Evolutionary conservation across 352 stramenopile genomes (phyloP), one percentile per base, ranked within the genome.

Genomic region (Pythium biforme): DNA sequence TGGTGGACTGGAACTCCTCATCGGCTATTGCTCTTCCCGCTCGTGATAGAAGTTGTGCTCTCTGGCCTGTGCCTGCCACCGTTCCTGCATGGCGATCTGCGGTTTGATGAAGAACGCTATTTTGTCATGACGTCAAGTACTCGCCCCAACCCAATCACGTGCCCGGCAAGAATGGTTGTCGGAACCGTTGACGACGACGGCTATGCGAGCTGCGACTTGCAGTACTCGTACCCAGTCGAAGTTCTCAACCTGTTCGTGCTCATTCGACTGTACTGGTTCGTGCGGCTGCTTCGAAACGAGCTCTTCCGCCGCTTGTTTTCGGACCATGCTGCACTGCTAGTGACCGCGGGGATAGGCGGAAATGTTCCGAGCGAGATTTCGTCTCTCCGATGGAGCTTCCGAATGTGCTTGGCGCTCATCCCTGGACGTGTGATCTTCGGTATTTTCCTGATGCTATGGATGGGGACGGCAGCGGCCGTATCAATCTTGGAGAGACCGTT

Each of bases 401-500:
- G 74, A 10, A 66, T 89, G 39, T 77, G 66, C 26, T 76, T 88
- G 43, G 66, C 72, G 15, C 68, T 87, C 17, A 58, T 64, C 11
- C 78, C 80, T 0, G 56, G 53, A 4, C 63, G 69, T 34, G 51
- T 89, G 15, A 61, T 89, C 53, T 39, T 79, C 5, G 50, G 68
- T 26, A 59, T 88, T 2, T 87, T 89, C 23, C 31, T 76, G 3
- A 54, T 75, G 2, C 68, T 89, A 10, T 86, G 76, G 76, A 62
- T 63, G 10, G 77, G 69, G 4, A 89, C 80, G 5, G 67, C 80
- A 2, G 69, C 75, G 17, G 62, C 76, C 0, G 70, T 89, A 14
- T 83, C 76, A 10, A 83, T 87, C 11, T 76, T 88, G 40, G 80
- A 88, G 59, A 68, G 78, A 7, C 80, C 80, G 6, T 82, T 86